Evolutionary conservation across 1,284 basidiomycete genomes (phyloP), one percentile per base, ranked within the genome.

Genomic region (Trichosporon asahii): DNA sequence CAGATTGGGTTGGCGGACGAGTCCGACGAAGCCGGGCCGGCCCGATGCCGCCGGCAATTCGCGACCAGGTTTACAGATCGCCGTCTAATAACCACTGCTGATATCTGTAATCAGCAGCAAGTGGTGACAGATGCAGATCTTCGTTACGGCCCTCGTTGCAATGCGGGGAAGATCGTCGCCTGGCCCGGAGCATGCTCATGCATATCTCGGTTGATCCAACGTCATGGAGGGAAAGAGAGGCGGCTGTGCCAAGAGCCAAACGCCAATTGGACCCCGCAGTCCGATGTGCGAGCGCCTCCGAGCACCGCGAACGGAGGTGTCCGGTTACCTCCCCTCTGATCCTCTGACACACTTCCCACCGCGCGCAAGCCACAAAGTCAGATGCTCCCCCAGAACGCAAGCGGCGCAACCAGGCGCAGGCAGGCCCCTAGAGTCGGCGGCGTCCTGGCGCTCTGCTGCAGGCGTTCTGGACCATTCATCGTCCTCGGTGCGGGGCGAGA

Each of bases 21-120:
- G 49, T 53, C 49, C 49, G 49, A 53, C 21, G 49, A 53, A 12
- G 21, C 49, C 35, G 49, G 49, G 21, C 49, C 49, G 49, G 49
- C 49, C 49, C 49, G 49, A 53, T 53, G 49, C 49, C 49, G 49
- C 21, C 49, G 49, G 49, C 49, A 53, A 53, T 25, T 53, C 40
- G 40, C 40, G 40, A 18, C 12, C 21, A 23, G n/a, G 49, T 53
- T 53, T 53, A 53, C 49, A 53, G 49, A 53, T 53, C 49, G 49
- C 9, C 49, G 15, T 11, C 21, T n/a, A n/a, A n/a, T n/a, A n/a
- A n/a, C n/a, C n/a, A n/a, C n/a, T n/a, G n/a, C n/a, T n/a, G 21
- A 5, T 53, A 53, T 53, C 49, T 53, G 49, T 53, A 53, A 53
- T 53, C 49, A 23, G 49, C 25, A 21, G 3, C 2, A 7, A 21